Conservation (phyloP, 371 early-diverging fungal genomes). For the Mucor racemosus region DNA sequence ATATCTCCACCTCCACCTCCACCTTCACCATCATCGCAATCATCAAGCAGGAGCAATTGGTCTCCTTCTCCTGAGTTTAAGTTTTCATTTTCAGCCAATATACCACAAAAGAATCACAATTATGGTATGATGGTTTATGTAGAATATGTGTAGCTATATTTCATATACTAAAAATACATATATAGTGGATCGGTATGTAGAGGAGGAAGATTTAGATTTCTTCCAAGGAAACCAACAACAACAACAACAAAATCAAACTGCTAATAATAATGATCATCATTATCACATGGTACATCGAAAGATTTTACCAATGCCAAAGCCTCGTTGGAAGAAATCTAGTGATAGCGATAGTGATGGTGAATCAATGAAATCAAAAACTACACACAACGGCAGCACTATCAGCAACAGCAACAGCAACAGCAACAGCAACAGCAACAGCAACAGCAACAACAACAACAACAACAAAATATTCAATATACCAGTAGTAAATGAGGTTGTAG, state of each 20-base stretch:
- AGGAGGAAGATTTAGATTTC: not conserved
- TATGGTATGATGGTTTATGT: not conserved
- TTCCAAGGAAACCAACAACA: not conserved
- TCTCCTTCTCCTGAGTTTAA: slow-evolving; percentile 24
- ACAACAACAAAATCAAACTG: slow-evolving; percentile 2
- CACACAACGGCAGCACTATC: not conserved
- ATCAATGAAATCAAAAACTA: not conserved
- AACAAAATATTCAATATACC: slow-evolving; percentile 1
- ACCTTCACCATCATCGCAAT: slow-evolving; percentile 2
- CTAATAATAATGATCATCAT: not conserved
- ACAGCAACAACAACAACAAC: not conserved
- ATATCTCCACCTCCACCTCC: slow-evolving; percentile 1
- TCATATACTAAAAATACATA: not conserved
- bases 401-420: not conserved
- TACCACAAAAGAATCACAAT: slow-evolving; percentile 6
- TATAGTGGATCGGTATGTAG: not conserved
- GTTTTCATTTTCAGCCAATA: slow-evolving; percentile 25
- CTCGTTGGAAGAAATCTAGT: slow-evolving; percentile 8
- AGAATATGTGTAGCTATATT: not conserved
- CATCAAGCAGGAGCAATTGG: slow-evolving; percentile 3
- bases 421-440: not conserved
- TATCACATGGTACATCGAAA: slow-evolving; percentile 11
- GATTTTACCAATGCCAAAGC: slow-evolving; percentile 35
- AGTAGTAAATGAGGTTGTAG: not conserved
- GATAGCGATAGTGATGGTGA: not conserved